Base-by-base conservation (phyloP, 805 yeast species). In the Starmerella gropengiesseri region DNA sequence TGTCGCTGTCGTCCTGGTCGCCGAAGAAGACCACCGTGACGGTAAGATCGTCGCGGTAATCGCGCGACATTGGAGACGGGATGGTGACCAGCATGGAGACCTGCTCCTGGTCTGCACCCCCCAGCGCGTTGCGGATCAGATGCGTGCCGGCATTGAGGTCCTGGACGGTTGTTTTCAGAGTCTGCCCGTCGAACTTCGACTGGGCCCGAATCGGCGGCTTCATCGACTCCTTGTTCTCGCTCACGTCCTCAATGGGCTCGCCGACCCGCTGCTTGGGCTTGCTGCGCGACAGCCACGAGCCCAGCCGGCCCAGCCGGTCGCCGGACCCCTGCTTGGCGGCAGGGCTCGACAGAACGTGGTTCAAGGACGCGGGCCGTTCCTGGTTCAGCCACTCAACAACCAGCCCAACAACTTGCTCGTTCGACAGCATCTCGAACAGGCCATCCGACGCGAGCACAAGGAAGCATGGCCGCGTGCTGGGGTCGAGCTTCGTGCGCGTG, bases 1-100 rank as follows among this genome's bases (percentile, higher is more conserved):
- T 18, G 20, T 29, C 26, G 25, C 50, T 56, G 11, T 46, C 53
- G n/a, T 41, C 48, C 13, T 48, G 49, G 22, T 57, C 74, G 11
- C 94, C 94, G 59, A 91, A 91, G 62, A 91, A 91, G 2, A 89
- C 84, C 19, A 91, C 98, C 3, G 95, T 85, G 5, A 87, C 96
- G 0, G 97, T 87, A 58, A 91, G 69, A 61, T 91, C 98, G 64
- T 91, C 98, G 60, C 98, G 76, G 63, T 87, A 89, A 34, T 85
- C 72, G 63, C 98, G 76, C 17, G 95, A 81, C 53, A 81, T 72
- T 2, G 97, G 96, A 14, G 86, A 74, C 16, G 97, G 97, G 41
- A 91, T 85, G 41, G 91, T 79, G 14, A 86, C 80, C 47, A 91
- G 66, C 74, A 91, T 82, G 18, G 87, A 76, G 3, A 87, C 86